Evolutionary conservation across 2,329 filamentous ascomycete genomes (phyloP), one percentile per base, ranked within the genome.

Genomic region (Didymella segeticola): DNA sequence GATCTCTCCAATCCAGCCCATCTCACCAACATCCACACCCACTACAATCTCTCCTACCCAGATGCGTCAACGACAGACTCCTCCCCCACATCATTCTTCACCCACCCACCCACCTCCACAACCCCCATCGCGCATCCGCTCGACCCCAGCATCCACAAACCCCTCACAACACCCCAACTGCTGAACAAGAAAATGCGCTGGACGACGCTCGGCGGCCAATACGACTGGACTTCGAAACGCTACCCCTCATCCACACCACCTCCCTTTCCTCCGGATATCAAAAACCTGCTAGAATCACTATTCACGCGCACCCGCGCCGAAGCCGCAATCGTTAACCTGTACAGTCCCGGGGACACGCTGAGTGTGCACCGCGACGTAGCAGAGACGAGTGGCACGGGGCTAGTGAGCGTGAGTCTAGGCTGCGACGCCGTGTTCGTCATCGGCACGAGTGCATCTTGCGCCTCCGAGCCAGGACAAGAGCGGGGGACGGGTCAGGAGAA

Each of bases 331-430:
- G 86, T 96, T 63, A 98, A 98, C 72, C 82, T 98, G 43, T 98
- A 98, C 76, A 89, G 87, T 0, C 90, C 95, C 0, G 90, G 91
- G 17, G 93, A 98, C 70, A 96, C 90, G 1, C 86, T 98, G 72
- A 93, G 91, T 78, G 84, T 96, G 74, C 95, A 98, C 77, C 87
- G 95, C 10, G 95, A 99, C 70, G 92, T 98, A 34, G 96, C 91
- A 60, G 95, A 98, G 76, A 82, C 89, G 62, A 89, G 88, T 42
- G 84, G 91, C 64, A 86, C 82, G 47, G 91, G 91, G 0, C 81
- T 98, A 23, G 85, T 96, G 15, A 96, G 91, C 63, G 78, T 98
- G 33, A 96, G 91, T 65, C 80, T 98, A 39, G 95, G 95, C 2
- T 98, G 93, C 66, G 93, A 97, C 63, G 90, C 87, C 1, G 78